Percentiles rank a stretch among this genome's conserved stretches.
Evolutionary conservation across 2,329 filamentous ascomycete species (phyloP).

Genomic region (Phaeomoniella chlamydospora): DNA sequence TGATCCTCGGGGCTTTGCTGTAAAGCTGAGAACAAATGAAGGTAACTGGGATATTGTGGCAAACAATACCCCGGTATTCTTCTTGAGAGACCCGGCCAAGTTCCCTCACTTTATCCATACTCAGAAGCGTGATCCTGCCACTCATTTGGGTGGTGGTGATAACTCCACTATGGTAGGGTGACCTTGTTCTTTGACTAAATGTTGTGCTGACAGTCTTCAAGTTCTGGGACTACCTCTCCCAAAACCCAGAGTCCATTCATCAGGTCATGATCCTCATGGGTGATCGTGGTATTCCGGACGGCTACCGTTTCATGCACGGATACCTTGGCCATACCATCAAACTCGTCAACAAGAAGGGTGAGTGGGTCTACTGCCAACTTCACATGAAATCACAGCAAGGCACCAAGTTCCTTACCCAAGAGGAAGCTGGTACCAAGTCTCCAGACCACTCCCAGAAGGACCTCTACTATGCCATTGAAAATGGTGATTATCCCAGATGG

Average conservation of each 20-base stretch:
- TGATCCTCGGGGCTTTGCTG: slow-evolving; percentile 57
- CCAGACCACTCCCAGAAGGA: slow-evolving; percentile 40
- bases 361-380: slow-evolving; percentile 38
- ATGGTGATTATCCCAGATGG: slow-evolving; percentile 37
- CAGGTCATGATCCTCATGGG: slow-evolving; percentile 41
- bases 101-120: slow-evolving; percentile 49
- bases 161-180: slow-evolving; percentile 14
- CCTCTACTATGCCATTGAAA: slow-evolving; percentile 35
- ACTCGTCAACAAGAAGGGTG: slow-evolving; percentile 36
- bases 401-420: slow-evolving; percentile 35
- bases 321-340: slow-evolving; percentile 39
- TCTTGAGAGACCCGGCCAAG: slow-evolving; percentile 49
- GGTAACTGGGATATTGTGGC: slow-evolving; percentile 62
- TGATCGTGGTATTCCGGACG: slow-evolving; percentile 39
- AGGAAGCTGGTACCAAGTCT: slow-evolving; percentile 33
- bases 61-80: slow-evolving; percentile 57
- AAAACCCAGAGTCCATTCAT: slow-evolving; percentile 39
- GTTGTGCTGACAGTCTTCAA: not conserved
- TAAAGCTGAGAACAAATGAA: slow-evolving; percentile 60
- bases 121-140: slow-evolving; percentile 44
- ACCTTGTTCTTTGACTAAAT: not conserved
- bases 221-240: slow-evolving; percentile 29
- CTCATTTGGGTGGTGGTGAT: slow-evolving; percentile 29
- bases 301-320: slow-evolving; percentile 41
- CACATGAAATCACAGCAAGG: slow-evolving; percentile 40